Evolutionary conservation across 2,329 filamentous ascomycete genomes (phyloP).

Genomic region (Alternaria arbusti): DNA sequence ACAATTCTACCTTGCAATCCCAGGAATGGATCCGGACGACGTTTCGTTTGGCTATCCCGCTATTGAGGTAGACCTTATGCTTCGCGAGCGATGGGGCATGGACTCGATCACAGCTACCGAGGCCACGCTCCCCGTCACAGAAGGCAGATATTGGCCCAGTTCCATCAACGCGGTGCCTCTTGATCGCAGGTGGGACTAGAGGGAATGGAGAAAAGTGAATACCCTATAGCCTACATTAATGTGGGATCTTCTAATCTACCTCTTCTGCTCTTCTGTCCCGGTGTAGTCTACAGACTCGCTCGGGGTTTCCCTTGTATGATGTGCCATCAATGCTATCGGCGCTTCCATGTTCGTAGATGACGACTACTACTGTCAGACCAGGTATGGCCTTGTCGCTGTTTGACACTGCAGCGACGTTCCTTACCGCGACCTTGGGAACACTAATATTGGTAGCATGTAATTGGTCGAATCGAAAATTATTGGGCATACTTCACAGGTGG

Average conservation of each 20-base stretch:
- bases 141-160: slow-evolving; percentile 18
- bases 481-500: neutral
- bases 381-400: neutral
- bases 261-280: rapidly evolving
- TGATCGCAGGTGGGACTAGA: neutral
- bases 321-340: neutral
- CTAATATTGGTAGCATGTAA: neutral
- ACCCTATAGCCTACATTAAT: neutral
- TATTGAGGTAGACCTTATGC: neutral
- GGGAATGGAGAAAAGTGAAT: neutral
- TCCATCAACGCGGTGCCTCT: neutral
- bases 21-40: neutral
- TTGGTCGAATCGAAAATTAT: neutral
- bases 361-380: neutral
- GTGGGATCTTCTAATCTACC: neutral
- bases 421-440: neutral
- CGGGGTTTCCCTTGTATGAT: neutral
- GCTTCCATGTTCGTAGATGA: neutral
- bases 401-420: neutral
- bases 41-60: neutral
- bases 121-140: slow-evolving; percentile 1
- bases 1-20: neutral
- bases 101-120: neutral
- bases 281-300: neutral
- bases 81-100: slow-evolving; percentile 22